Percentiles rank a stretch among this genome's conserved stretches.
phyloP scores from a whole-genome alignment of 106 monocot species.

The Dioscorea zingiberensis region DNA sequence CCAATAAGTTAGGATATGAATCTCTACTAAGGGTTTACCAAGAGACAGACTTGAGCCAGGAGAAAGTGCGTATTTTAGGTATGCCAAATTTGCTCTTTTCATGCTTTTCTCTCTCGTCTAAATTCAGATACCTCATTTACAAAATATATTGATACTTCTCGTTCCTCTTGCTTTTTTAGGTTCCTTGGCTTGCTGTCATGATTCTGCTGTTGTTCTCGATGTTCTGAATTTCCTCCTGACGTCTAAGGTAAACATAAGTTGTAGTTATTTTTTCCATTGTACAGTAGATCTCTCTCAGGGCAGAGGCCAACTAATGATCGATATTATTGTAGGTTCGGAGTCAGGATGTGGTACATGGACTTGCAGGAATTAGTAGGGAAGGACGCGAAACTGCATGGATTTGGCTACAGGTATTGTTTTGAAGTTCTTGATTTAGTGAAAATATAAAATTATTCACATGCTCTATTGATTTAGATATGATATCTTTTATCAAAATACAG shows the following conservation, averaged over 20 bases:
- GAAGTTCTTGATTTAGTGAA: neutral
- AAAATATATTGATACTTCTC: neutral
- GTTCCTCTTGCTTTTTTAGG: constrained; percentile 23
- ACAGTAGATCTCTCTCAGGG: too few relatives aligned
- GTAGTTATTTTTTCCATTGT: too few relatives aligned
- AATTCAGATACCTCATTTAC: neutral
- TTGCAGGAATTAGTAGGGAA: constrained; percentile 45
- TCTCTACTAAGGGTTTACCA: constrained; percentile 71
- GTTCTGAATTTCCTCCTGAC: constrained; percentile 60
- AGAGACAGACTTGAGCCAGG: constrained; percentile 66
- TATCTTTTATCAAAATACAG: constrained; percentile 25
- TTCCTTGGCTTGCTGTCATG: constrained; percentile 48
- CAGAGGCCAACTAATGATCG: neutral
- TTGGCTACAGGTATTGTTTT: constrained; percentile 73
- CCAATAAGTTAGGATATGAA: constrained; percentile 66
- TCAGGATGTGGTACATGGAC: constrained; percentile 66
- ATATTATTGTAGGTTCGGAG: constrained; percentile 48
- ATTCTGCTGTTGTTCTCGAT: constrained; percentile 65
- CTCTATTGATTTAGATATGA: neutral
- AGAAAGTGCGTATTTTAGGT: constrained; percentile 72
- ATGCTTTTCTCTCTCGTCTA: neutral
- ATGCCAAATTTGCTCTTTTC: constrained; percentile 6
- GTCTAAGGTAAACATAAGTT: constrained; percentile 42
- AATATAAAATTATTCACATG: neutral
- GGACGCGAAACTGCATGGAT: constrained; percentile 79